A percentile compares a stretch with the other conserved stretches of the same genome.
Evolutionary conservation across 345 rosid species (phyloP).

Genomic region (Arabis hirsuta): DNA sequence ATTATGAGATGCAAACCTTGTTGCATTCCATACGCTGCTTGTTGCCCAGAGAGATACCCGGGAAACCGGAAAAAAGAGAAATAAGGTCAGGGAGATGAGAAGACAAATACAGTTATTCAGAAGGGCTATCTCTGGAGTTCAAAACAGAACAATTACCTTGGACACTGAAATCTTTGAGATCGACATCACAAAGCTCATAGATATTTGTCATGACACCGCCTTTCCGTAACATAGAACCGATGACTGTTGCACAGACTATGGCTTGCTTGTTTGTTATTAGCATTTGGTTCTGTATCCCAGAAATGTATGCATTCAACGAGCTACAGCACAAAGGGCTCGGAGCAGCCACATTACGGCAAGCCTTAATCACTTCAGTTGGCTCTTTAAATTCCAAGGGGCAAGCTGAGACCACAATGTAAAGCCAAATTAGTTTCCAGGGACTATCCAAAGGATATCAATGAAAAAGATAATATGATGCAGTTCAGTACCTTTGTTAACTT

Average conservation of each 20-base stretch:
- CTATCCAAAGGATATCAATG: conserved; percentile 4
- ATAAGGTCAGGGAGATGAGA: conserved; percentile 39
- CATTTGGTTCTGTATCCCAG: conserved; percentile 89
- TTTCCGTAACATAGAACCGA: conserved; percentile 82
- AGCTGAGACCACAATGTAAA: conserved; percentile 55
- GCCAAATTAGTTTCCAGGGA: conserved; percentile 13
- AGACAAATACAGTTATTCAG: not conserved
- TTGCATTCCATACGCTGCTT: conserved; percentile 76
- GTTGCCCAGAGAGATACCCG: conserved; percentile 32
- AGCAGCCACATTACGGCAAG: conserved; percentile 86
- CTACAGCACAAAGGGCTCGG: conserved; percentile 95
- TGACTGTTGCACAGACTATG: conserved; percentile 80
- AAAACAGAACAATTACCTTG: conserved; percentile 59
- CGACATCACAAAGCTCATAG: conserved; percentile 93
- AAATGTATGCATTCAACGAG: conserved; percentile 78
- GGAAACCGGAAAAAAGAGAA: conserved; percentile 35
- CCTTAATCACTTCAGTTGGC: conserved; percentile 81
- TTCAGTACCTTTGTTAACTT: conserved; percentile 82
- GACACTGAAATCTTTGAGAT: conserved; percentile 93
- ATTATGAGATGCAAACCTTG: conserved; percentile 59
- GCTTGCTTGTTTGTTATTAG: conserved; percentile 96
- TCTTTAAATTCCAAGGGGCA: conserved; percentile 88
- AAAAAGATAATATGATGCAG: not conserved
- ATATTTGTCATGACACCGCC: conserved; percentile 88
- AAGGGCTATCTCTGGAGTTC: not conserved